phyloP scores from a whole-genome alignment of 2,329 filamentous ascomycete species.

The Xylaria sp. region DNA sequence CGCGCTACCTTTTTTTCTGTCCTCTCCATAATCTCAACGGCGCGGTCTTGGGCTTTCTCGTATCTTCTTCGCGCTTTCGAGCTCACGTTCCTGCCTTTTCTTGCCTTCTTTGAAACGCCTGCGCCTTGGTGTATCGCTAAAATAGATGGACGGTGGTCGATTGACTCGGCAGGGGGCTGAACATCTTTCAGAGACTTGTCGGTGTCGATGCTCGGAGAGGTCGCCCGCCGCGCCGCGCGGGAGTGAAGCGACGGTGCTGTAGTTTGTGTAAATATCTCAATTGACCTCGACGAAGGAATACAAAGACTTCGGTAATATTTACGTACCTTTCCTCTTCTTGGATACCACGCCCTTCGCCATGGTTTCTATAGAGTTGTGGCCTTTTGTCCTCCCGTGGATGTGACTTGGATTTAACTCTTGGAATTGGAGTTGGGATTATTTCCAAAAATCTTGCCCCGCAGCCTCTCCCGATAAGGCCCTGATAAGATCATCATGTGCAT shows the following conservation, averaged over 20 bases:
- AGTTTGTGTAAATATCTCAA: constrained; percentile 10
- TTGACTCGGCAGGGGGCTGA: constrained; percentile 51
- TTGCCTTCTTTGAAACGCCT: constrained; percentile 70
- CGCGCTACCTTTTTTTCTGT: constrained; percentile 58
- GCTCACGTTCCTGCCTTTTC: constrained; percentile 59
- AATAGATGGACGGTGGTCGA: constrained; percentile 63
- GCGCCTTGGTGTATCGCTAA: constrained; percentile 68
- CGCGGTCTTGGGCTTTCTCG: constrained; percentile 61
- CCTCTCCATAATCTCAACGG: constrained; percentile 62
- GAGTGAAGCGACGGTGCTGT: constrained; percentile 69
- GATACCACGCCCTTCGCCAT: constrained; percentile 41
- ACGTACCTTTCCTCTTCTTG: constrained; percentile 38
- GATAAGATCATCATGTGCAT: too few species aligned
- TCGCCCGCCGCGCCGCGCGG: constrained; percentile 72
- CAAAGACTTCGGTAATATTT: background rate
- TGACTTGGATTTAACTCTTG: constrained; percentile 1
- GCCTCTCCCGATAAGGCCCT: background rate
- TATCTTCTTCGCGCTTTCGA: constrained; percentile 58
- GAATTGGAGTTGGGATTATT: background rate
- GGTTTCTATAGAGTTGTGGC: constrained; percentile 1
- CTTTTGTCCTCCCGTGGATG: background rate
- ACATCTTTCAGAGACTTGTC: constrained; percentile 71
- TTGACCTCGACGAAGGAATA: background rate
- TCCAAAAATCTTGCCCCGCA: constrained; percentile 14
- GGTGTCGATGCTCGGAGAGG: constrained; percentile 69